Percentiles rank a stretch among this genome's conserved stretches.
Conservation (phyloP, 306 rosid species). For the Ziziphus jujuba region DNA sequence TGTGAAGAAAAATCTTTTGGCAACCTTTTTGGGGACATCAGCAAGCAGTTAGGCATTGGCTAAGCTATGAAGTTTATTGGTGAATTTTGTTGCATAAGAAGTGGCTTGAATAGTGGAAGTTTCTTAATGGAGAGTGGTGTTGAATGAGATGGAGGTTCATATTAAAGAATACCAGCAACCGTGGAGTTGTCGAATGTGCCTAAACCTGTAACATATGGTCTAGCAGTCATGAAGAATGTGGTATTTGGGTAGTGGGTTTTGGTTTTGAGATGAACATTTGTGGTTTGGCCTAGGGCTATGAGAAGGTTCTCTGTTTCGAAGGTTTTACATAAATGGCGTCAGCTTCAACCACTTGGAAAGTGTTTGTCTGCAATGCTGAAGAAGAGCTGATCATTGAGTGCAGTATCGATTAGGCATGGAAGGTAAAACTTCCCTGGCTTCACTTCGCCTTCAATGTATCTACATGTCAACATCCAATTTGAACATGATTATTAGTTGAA, state of each 20-base stretch:
- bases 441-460: constrained; percentile 7
- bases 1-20: constrained; percentile 19
- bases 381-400: constrained; percentile 3
- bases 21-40: constrained; percentile 5
- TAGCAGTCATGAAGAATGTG: constrained; percentile 22
- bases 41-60: constrained; percentile 11
- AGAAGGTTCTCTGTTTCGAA: constrained; percentile 12
- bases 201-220: constrained; percentile 12
- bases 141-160: constrained; percentile 2
- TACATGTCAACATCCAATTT: neutral
- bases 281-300: constrained; percentile 18
- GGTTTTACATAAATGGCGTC: constrained; percentile 7
- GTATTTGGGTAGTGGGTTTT: constrained; percentile 19
- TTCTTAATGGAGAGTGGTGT: constrained; percentile 4
- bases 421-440: constrained; percentile 21
- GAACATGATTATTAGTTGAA: neutral
- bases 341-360: neutral
- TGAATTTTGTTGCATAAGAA: constrained; percentile 8
- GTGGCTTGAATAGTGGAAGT: constrained; percentile 9
- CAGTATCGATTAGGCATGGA: constrained; percentile 7
- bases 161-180: constrained; percentile 6
- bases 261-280: constrained; percentile 21
- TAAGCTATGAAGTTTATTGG: constrained; percentile 17
- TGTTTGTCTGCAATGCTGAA: constrained; percentile 15
- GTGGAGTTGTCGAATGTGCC: constrained; percentile 16